These are phyloP conservation scores for Caulochytrium protostelioides DNA, from an alignment of 371 early-diverging fungal genomes.

Conservation along the genomic window DNA sequence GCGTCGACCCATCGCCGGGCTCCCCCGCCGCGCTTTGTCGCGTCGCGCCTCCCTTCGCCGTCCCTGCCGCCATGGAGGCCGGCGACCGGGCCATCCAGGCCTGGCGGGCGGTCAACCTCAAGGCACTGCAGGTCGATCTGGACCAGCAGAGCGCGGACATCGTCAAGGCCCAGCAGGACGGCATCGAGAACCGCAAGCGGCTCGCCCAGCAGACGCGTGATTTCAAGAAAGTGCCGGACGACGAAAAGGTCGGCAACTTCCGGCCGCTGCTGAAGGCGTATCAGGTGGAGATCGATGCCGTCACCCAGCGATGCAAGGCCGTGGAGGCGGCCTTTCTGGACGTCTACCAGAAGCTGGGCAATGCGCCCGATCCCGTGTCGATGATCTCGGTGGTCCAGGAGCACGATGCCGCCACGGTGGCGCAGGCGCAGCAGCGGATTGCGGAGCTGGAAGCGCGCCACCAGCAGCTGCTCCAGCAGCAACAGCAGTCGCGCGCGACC, in stretches of 20 bases:
- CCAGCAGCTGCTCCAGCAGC: too few relatives aligned
- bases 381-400: conserved; percentile 13
- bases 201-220: conserved; percentile 76
- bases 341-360: conserved; percentile 52
- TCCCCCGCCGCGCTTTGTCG: too few relatives aligned
- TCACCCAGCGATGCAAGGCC: conserved; percentile 60
- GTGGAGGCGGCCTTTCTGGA: conserved; percentile 62
- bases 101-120: too few relatives aligned
- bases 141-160: conserved; percentile 55
- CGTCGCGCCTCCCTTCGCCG: too few relatives aligned
- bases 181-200: conserved; percentile 47
- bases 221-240: conserved; percentile 57
- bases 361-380: conserved; percentile 68
- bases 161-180: conserved; percentile 64
- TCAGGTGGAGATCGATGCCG: conserved; percentile 69
- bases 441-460: conserved; percentile 12
- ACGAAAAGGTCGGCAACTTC: conserved; percentile 48
- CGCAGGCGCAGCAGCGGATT: conserved; percentile 17
- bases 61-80: too few relatives aligned
- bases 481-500: too few relatives aligned
- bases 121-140: conserved; percentile 41
- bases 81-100: too few relatives aligned
- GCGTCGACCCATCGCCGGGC: too few relatives aligned
- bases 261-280: conserved; percentile 58
- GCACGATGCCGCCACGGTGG: conserved; percentile 6